Conservation (phyloP, 2,329 filamentous ascomycete genomes). For the Amesomyces nigricolor region DNA sequence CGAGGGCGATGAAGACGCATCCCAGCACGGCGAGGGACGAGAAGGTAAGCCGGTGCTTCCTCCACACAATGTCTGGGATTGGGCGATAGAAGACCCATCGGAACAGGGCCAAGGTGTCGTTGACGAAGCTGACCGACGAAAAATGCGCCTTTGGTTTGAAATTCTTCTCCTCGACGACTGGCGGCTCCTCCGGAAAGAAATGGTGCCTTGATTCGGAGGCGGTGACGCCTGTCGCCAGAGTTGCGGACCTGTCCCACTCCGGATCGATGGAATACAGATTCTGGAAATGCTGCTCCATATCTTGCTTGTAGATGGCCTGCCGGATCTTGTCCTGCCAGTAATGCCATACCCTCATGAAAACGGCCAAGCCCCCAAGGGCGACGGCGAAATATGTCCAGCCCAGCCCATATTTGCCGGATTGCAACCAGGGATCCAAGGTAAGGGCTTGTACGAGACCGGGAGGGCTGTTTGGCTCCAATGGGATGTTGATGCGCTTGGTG, state of each 20-base stretch:
- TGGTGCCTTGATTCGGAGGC: constrained; percentile 52
- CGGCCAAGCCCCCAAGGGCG: constrained; percentile 60
- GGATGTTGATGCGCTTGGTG: constrained; percentile 54
- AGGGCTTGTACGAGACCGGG: constrained; percentile 57
- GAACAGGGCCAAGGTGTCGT: constrained; percentile 75
- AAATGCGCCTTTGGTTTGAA: constrained; percentile 65
- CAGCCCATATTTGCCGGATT: constrained; percentile 78
- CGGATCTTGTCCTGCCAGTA: constrained; percentile 91
- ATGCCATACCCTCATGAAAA: constrained; percentile 72
- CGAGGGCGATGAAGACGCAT: constrained; percentile 61
- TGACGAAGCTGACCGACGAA: constrained; percentile 67
- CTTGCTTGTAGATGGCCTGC: constrained; percentile 81
- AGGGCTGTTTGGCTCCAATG: constrained; percentile 53
- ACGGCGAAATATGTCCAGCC: constrained; percentile 87
- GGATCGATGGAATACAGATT: constrained; percentile 47
- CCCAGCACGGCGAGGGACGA: constrained; percentile 70
- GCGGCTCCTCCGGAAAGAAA: constrained; percentile 65
- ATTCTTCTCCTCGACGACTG: constrained; percentile 49
- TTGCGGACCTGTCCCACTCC: constrained; percentile 41
- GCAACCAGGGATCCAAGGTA: constrained; percentile 69
- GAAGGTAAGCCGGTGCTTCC: constrained; percentile 67
- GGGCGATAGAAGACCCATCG: constrained; percentile 87
- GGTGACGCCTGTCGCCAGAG: constrained; percentile 40
- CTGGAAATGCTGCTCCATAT: constrained; percentile 61
- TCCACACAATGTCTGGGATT: constrained; percentile 66